phyloP scores from a whole-genome alignment of 148 eudicot genomes.

The Rhododendron ferrugineum region DNA sequence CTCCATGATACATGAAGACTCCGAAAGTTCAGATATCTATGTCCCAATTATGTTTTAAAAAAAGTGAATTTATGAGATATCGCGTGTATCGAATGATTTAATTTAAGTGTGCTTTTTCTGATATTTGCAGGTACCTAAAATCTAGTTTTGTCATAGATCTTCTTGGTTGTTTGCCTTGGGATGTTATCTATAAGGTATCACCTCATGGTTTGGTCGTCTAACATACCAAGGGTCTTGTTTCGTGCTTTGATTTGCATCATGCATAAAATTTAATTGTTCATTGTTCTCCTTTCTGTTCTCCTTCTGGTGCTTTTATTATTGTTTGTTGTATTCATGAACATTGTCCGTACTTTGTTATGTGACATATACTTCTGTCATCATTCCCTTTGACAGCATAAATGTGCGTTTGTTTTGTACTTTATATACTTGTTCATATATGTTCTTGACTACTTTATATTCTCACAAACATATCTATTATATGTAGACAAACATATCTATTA shows the following conservation, averaged over 20 bases:
- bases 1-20: background rate
- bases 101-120: background rate
- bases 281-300: background rate
- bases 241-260: background rate
- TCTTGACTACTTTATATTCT: background rate
- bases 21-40: background rate
- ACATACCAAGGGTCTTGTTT: background rate
- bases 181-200: conserved; percentile 70
- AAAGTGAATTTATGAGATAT: background rate
- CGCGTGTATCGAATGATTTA: background rate
- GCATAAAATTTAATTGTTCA: background rate
- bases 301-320: background rate
- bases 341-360: background rate
- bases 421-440: background rate
- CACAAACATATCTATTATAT: background rate
- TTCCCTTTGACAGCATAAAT: background rate
- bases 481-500: background rate
- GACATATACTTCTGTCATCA: background rate
- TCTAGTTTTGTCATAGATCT: conserved; percentile 70
- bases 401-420: background rate
- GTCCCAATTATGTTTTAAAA: background rate
- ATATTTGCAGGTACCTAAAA: conserved; percentile 64
- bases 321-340: background rate
- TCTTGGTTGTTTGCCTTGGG: conserved; percentile 94
- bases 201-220: background rate